A percentile compares a stretch with the other conserved stretches of the same genome.
Evolutionary conservation across 2,329 filamentous ascomycete genomes (phyloP).

Genomic region (Colletotrichum godetiae): DNA sequence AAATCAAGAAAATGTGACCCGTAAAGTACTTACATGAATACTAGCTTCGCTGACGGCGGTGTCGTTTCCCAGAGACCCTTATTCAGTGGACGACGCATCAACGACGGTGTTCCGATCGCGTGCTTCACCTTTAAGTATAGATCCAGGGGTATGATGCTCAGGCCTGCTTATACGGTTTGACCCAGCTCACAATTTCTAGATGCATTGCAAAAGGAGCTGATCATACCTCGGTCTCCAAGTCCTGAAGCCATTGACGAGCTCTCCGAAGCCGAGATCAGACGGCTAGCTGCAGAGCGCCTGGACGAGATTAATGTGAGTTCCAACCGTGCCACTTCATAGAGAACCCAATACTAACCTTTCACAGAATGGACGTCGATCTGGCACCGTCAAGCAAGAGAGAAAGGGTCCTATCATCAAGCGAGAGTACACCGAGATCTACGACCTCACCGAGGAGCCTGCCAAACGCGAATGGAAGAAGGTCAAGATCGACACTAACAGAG

Average conservation of each 20-base stretch:
- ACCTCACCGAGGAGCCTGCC: constrained; percentile 26
- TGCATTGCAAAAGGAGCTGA: constrained; percentile 37
- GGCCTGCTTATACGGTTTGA: not conserved
- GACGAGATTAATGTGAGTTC: constrained; percentile 24
- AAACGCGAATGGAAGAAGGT: constrained; percentile 35
- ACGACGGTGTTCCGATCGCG: constrained; percentile 20
- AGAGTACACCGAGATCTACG: constrained; percentile 28
- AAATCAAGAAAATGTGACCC: not conserved
- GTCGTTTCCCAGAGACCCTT: not conserved
- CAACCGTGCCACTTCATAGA: not conserved
- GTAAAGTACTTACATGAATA: not conserved
- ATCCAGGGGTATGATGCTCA: constrained; percentile 33
- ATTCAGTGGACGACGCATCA: not conserved
- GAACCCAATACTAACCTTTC: not conserved
- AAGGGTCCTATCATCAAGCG: constrained; percentile 23
- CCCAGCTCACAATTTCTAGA: constrained; percentile 6
- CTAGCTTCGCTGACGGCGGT: constrained; percentile 27
- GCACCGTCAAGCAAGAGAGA: constrained; percentile 23
- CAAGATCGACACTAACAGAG: constrained; percentile 23
- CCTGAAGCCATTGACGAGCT: constrained; percentile 30
- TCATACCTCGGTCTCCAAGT: constrained; percentile 36
- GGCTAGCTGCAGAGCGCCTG: constrained; percentile 31
- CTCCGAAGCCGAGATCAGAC: constrained; percentile 30
- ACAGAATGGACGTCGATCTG: constrained; percentile 7
- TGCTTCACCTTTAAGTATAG: constrained; percentile 42